Conservation (phyloP, 345 rosid genomes). For the Streptanthus diversifolius region DNA sequence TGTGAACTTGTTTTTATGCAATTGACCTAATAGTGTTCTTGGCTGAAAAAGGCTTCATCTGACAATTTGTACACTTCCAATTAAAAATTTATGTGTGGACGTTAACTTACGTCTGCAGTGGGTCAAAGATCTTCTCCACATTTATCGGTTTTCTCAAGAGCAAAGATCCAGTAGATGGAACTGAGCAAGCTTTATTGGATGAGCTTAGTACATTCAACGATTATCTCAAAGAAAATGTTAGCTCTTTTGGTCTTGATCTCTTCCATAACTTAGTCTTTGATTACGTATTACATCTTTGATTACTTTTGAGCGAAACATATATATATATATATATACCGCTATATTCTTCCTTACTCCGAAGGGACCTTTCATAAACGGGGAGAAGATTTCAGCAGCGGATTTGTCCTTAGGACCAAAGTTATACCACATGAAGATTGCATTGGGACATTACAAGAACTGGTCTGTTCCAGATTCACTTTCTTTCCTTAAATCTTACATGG, state of each 20-base stretch:
- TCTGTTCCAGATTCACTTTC: constrained; percentile 78
- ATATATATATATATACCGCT: neutral
- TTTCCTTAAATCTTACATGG: constrained; percentile 61
- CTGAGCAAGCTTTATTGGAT: constrained; percentile 63
- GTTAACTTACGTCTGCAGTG: constrained; percentile 43
- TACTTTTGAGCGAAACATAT: neutral
- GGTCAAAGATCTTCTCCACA: constrained; percentile 82
- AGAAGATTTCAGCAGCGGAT: constrained; percentile 80
- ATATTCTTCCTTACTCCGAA: constrained; percentile 24
- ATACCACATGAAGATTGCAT: constrained; percentile 77
- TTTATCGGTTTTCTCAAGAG: constrained; percentile 91
- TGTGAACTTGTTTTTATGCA: neutral
- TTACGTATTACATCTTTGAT: neutral
- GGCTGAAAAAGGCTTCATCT: neutral
- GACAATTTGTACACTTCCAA: neutral
- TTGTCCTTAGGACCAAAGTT: constrained; percentile 75
- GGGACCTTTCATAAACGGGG: constrained; percentile 91
- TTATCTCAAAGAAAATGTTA: constrained; percentile 60
- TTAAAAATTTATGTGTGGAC: neutral
- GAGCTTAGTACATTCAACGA: constrained; percentile 69
- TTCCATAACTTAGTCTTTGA: neutral
- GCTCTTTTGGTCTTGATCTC: constrained; percentile 24
- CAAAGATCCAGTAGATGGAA: constrained; percentile 79
- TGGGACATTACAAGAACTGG: constrained; percentile 87
- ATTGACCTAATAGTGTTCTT: neutral